Conservation (phyloP, 352 stramenopile species). For the Poterioochromonas sp. region DNA sequence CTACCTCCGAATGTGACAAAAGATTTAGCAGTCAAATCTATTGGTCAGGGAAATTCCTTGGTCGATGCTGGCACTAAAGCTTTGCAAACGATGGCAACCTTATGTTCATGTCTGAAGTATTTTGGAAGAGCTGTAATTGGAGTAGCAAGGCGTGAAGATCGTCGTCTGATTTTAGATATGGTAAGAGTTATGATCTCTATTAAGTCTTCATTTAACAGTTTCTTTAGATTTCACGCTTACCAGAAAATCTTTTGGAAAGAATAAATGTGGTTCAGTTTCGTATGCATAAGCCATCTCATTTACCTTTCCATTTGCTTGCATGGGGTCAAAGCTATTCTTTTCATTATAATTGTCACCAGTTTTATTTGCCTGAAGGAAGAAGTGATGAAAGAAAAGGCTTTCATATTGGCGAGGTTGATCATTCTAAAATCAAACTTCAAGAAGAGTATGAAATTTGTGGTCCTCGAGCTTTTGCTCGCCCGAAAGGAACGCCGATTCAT, state of each 20-base stretch:
- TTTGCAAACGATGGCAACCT: neutral
- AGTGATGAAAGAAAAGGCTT: neutral
- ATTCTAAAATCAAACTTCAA: neutral
- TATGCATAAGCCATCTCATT: neutral
- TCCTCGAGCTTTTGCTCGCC: neutral
- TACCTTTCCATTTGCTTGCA: conserved; percentile 18
- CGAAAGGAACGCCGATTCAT: neutral
- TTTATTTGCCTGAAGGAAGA: neutral
- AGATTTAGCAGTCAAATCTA: conserved; percentile 20
- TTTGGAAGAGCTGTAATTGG: conserved; percentile 23
- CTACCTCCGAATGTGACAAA: conserved; percentile 9
- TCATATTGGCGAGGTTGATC: neutral
- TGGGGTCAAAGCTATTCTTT: conserved; percentile 2
- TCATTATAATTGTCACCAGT: conserved; percentile 12
- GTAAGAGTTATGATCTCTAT: neutral
- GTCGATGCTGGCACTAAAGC: conserved; percentile 23
- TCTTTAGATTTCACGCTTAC: neutral
- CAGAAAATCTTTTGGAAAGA: neutral
- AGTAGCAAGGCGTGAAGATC: neutral
- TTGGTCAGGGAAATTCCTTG: conserved; percentile 30
- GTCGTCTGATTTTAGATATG: conserved; percentile 7
- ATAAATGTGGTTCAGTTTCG: conserved; percentile 8
- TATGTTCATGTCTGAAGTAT: conserved; percentile 25
- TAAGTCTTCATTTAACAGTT: neutral
- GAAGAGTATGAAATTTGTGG: conserved; percentile 9